These are phyloP conservation scores for Nemania sp. DNA, from an alignment of 2,329 filamentous ascomycete genomes.

Conservation along the genomic window DNA sequence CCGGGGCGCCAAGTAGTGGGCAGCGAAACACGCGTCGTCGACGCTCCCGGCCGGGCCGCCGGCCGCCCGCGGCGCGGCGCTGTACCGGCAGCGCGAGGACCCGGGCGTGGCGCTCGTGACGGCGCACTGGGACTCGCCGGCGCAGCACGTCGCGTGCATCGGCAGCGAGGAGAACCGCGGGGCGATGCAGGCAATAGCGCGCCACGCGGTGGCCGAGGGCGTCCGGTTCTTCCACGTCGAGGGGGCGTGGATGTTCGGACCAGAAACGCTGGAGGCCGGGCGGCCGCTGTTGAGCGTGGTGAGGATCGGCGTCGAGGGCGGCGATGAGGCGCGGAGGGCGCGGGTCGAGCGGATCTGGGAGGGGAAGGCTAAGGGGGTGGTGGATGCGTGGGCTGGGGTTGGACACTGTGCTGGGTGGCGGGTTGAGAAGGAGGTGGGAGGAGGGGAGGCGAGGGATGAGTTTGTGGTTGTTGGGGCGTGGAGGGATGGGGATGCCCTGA, in stretches of 20 bases:
- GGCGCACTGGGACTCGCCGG: constrained; percentile 32
- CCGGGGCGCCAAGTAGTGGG: constrained; percentile 17
- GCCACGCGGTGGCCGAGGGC: neutral
- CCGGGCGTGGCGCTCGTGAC: constrained; percentile 24
- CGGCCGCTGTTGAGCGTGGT: constrained; percentile 22
- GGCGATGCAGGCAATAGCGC: constrained; percentile 9
- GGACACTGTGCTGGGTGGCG: constrained; percentile 29
- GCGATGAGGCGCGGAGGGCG: constrained; percentile 6
- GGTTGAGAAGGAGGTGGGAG: constrained; percentile 29
- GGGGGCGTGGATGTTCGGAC: constrained; percentile 16
- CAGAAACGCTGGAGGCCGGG: constrained; percentile 9
- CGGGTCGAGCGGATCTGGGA: constrained; percentile 23
- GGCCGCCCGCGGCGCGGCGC: constrained; percentile 26
- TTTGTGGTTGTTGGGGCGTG: constrained; percentile 29
- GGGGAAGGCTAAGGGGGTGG: neutral
- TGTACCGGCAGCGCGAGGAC: constrained; percentile 30
- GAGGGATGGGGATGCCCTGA: constrained; percentile 15
- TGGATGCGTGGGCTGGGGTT: constrained; percentile 9
- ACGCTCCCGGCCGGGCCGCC: constrained; percentile 17
- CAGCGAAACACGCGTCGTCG: constrained; percentile 13
- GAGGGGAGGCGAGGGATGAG: constrained; percentile 21
- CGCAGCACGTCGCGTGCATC: constrained; percentile 30
- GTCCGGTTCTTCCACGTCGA: constrained; percentile 23
- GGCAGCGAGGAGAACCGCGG: constrained; percentile 20
- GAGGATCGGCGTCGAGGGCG: constrained; percentile 13